Percentiles rank a stretch among this genome's conserved stretches.
Evolutionary conservation across 2,329 filamentous ascomycete genomes (phyloP).

Genomic region (Penicillium sp.): DNA sequence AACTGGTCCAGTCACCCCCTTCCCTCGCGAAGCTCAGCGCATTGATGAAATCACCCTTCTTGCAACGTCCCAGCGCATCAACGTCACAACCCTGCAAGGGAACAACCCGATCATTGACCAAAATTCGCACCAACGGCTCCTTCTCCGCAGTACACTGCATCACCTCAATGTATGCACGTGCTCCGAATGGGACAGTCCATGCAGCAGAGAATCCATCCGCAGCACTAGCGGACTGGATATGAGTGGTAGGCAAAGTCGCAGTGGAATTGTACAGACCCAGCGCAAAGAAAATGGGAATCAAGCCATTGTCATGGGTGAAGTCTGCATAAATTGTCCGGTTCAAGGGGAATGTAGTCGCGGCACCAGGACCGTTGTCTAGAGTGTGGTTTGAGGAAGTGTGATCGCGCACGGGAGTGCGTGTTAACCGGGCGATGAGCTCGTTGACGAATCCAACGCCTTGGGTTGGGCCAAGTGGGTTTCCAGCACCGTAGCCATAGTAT

Average conservation of each 20-base stretch:
- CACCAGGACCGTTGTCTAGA: slow-evolving; percentile 59
- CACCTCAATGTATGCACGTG: slow-evolving; percentile 83
- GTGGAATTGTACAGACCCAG: slow-evolving; percentile 75
- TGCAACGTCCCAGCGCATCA: slow-evolving; percentile 71
- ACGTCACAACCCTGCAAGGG: slow-evolving; percentile 68
- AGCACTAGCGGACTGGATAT: slow-evolving; percentile 50
- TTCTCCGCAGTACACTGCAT: slow-evolving; percentile 60
- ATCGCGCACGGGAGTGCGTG: slow-evolving; percentile 64
- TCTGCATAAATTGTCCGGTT: slow-evolving; percentile 73
- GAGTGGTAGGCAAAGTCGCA: slow-evolving; percentile 52
- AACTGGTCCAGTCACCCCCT: slow-evolving; percentile 73
- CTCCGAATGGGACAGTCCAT: slow-evolving; percentile 81
- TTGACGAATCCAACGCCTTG: slow-evolving; percentile 87
- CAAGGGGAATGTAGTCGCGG: slow-evolving; percentile 69
- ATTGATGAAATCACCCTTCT: slow-evolving; percentile 67
- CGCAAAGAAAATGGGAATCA: slow-evolving; percentile 73
- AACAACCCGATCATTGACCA: slow-evolving; percentile 83
- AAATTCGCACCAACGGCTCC: slow-evolving; percentile 63
- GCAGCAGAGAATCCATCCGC: slow-evolving; percentile 70
- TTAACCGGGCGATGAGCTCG: slow-evolving; percentile 81
- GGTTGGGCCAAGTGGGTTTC: slow-evolving; percentile 75
- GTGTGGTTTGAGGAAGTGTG: slow-evolving; percentile 76
- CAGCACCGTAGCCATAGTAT: slow-evolving; percentile 77
- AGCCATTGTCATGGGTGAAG: slow-evolving; percentile 89
- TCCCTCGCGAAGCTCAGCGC: slow-evolving; percentile 71